These are phyloP conservation scores for Coniosporium apollinis DNA, from an alignment of 495 filamentous ascomycete species.

Conservation along the genomic window DNA sequence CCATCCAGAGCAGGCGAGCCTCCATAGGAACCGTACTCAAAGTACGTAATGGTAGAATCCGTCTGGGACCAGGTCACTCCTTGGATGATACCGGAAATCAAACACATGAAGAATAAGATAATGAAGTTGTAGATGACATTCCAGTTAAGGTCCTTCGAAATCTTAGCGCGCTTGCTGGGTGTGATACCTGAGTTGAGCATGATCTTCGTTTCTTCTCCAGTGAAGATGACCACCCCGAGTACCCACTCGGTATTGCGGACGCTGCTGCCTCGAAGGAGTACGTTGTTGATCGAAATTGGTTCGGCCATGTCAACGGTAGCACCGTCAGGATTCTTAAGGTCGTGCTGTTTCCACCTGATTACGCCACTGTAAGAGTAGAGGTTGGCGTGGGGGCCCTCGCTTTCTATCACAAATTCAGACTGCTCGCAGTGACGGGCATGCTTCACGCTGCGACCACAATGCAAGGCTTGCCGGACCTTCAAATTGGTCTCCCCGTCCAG, in stretches of 20 bases:
- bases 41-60: slow-evolving; percentile 59
- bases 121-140: slow-evolving; percentile 96
- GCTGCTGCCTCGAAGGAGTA: slow-evolving; percentile 83
- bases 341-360: slow-evolving; percentile 67
- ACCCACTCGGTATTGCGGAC: slow-evolving; percentile 94
- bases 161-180: slow-evolving; percentile 83
- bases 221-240: slow-evolving; percentile 91
- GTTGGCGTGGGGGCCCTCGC: slow-evolving; percentile 81
- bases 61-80: slow-evolving; percentile 63
- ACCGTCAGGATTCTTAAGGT: slow-evolving; percentile 40
- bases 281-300: slow-evolving; percentile 83
- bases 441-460: slow-evolving; percentile 66
- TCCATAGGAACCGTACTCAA: slow-evolving; percentile 78
- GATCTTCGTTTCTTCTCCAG: slow-evolving; percentile 94
- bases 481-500: slow-evolving; percentile 96
- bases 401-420: slow-evolving; percentile 74
- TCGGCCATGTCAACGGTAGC: slow-evolving; percentile 68
- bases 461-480: slow-evolving; percentile 83
- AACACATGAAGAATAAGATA: slow-evolving; percentile 78
- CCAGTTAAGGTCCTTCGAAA: slow-evolving; percentile 87
- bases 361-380: slow-evolving; percentile 86
- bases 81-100: slow-evolving; percentile 69
- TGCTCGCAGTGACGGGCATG: slow-evolving; percentile 87
- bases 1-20: slow-evolving; percentile 62
- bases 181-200: slow-evolving; percentile 98